phyloP scores from a whole-genome alignment of 208 protist species.

The Borovskyia barvae region DNA sequence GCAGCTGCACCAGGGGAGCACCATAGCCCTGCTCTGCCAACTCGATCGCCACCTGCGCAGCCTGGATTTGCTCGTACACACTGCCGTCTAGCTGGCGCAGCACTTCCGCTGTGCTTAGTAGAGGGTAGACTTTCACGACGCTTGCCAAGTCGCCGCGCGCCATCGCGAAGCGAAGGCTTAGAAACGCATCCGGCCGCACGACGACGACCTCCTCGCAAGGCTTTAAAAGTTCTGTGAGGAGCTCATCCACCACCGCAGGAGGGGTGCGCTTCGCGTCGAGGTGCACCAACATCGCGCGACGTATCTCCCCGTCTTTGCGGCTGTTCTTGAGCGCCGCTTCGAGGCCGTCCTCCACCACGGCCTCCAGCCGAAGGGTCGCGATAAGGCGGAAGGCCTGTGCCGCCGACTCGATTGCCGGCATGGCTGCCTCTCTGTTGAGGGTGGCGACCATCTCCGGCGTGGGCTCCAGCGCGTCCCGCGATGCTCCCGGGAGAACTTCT shows the following conservation, averaged over 20 bases:
- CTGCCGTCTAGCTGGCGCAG: slow-evolving; percentile 47
- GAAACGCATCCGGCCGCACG: slow-evolving; percentile 79
- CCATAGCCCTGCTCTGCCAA: slow-evolving; percentile 52
- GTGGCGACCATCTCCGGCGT: slow-evolving; percentile 32
- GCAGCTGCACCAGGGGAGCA: slow-evolving; percentile 53
- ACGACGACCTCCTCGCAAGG: slow-evolving; percentile 79
- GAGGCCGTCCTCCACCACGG: slow-evolving; percentile 50
- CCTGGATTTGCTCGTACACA: slow-evolving; percentile 42
- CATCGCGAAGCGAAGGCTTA: slow-evolving; percentile 55
- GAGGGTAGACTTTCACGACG: slow-evolving; percentile 20
- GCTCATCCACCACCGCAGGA: slow-evolving; percentile 28
- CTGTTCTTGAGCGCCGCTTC: slow-evolving; percentile 46
- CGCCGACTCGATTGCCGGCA: slow-evolving; percentile 58
- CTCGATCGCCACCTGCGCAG: slow-evolving; percentile 52
- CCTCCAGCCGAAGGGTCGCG: slow-evolving; percentile 39
- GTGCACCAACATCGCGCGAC: slow-evolving; percentile 67
- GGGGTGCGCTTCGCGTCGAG: slow-evolving; percentile 39
- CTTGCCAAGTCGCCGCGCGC: slow-evolving; percentile 7
- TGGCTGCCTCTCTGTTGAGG: slow-evolving; percentile 62
- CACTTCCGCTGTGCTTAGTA: slow-evolving; percentile 64
- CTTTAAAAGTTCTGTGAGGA: slow-evolving; percentile 47
- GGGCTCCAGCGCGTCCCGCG: slow-evolving; percentile 1
- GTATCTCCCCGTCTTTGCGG: slow-evolving; percentile 52
- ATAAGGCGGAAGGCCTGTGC: slow-evolving; percentile 60
- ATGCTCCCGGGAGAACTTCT: slow-evolving; percentile 21